A percentile compares a stretch with the other conserved stretches of the same genome.
These are phyloP conservation scores for Actinomortierella ambigua DNA, from an alignment of 371 early-diverging fungal species.

Conservation along the genomic window DNA sequence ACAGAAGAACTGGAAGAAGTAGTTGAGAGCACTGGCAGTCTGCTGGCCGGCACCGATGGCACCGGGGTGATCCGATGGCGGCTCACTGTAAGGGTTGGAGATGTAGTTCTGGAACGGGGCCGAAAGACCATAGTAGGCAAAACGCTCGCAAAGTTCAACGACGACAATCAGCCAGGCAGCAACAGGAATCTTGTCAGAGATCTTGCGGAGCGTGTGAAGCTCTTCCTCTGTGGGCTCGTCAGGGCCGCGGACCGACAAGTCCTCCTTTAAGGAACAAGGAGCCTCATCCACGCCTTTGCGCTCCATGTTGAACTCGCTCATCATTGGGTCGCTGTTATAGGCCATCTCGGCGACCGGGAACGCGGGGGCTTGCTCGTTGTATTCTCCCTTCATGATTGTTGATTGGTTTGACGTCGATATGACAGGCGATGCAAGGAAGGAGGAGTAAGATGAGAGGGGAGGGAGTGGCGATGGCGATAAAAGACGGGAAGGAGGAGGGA, in stretches of 20 bases:
- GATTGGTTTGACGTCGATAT: no score
- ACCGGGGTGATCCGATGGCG: slow-evolving; percentile 48
- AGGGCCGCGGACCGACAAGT: slow-evolving; percentile 5
- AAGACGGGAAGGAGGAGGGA: background rate
- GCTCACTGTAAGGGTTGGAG: slow-evolving; percentile 32
- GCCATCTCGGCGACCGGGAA: slow-evolving; percentile 21
- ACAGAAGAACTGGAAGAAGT: slow-evolving; percentile 82
- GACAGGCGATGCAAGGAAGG: no score
- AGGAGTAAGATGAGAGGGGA: background rate
- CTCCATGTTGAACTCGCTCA: slow-evolving; percentile 6
- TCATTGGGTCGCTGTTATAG: slow-evolving; percentile 34
- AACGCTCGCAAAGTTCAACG: slow-evolving; percentile 70
- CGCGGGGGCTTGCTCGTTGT: slow-evolving; percentile 4
- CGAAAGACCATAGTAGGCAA: slow-evolving; percentile 67
- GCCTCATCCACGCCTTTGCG: background rate
- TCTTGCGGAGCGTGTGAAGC: slow-evolving; percentile 22
- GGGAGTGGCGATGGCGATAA: background rate
- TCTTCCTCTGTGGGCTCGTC: slow-evolving; percentile 32
- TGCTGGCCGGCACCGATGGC: slow-evolving; percentile 63
- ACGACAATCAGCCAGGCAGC: slow-evolving; percentile 58
- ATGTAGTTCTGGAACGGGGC: slow-evolving; percentile 51
- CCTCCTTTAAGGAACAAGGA: slow-evolving; percentile 11
- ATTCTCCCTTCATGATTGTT: slow-evolving; percentile 19
- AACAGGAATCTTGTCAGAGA: slow-evolving; percentile 51
- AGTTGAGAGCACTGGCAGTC: slow-evolving; percentile 70